These are phyloP conservation scores for Acanthamoeba healyi DNA, from an alignment of 208 protist species.

Conservation along the genomic window DNA sequence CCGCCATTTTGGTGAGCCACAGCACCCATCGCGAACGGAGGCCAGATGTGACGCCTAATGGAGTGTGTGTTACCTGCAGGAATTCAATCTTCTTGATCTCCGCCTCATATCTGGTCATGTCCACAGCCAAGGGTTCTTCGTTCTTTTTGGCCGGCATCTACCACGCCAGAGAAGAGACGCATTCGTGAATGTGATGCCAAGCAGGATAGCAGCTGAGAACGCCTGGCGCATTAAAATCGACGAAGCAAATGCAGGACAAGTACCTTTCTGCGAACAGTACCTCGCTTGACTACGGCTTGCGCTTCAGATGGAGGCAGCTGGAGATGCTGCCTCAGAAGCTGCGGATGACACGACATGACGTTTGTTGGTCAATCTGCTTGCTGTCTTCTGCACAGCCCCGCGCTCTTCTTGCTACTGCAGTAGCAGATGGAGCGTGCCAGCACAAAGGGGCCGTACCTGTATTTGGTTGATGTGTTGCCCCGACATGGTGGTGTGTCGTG, in stretches of 20 bases:
- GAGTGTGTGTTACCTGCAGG: neutral
- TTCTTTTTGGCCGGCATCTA: neutral
- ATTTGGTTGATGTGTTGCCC: conserved; percentile 26
- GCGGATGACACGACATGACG: neutral
- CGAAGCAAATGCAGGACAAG: too few species aligned
- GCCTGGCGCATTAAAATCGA: too few species aligned
- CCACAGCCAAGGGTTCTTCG: neutral
- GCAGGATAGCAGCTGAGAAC: too few species aligned
- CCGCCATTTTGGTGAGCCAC: neutral
- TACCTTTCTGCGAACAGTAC: neutral
- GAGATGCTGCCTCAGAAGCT: conserved; percentile 23
- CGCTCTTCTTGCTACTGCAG: too few species aligned
- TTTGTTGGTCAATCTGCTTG: too few species aligned
- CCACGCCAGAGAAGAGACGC: neutral
- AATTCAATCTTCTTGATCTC: conserved; percentile 22
- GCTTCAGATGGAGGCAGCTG: conserved; percentile 5
- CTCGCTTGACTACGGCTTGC: neutral
- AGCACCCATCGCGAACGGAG: too few species aligned
- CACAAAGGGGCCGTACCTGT: neutral
- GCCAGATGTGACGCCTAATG: too few species aligned
- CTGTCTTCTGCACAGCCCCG: too few species aligned
- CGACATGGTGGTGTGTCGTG: neutral
- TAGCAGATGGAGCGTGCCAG: too few species aligned
- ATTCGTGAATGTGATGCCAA: too few species aligned
- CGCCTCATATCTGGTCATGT: conserved; percentile 12